A percentile compares a stretch with the other conserved stretches of the same genome.
phyloP scores from a whole-genome alignment of 1,139 yeast species.

The Geotrichum reessii region DNA sequence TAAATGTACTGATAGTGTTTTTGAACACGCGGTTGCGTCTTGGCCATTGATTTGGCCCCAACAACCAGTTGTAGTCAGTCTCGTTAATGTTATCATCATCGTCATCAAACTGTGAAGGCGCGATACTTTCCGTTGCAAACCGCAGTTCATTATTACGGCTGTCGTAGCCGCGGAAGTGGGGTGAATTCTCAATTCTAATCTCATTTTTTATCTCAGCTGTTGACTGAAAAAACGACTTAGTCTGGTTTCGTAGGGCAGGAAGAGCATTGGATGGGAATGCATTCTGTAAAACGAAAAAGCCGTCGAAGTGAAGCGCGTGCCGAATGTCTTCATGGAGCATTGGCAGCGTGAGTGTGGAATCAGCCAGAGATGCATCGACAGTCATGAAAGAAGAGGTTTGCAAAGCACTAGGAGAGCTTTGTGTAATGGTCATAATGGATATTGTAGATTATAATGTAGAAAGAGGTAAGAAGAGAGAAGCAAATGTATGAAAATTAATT shows the following conservation, averaged over 20 bases:
- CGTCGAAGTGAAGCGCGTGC: conserved; percentile 10
- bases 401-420: background rate
- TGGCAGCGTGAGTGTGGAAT: conserved; percentile 11
- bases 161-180: conserved; percentile 13
- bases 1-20: background rate
- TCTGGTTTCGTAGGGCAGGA: background rate
- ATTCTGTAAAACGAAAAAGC: conserved; percentile 13
- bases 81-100: conserved; percentile 1
- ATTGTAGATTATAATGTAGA: background rate
- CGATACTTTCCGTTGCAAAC: background rate
- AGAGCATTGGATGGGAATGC: background rate
- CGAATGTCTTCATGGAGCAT: conserved; percentile 11
- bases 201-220: background rate
- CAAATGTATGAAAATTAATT: background rate
- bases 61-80: conserved; percentile 8
- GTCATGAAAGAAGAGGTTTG: conserved; percentile 2
- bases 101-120: conserved; percentile 9
- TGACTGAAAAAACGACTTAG: background rate
- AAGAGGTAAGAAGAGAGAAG: background rate
- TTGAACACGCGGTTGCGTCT: conserved; percentile 9
- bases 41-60: conserved; percentile 17
- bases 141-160: background rate
- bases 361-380: conserved; percentile 10
- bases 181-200: conserved; percentile 9
- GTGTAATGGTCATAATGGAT: background rate